These are phyloP conservation scores for Saturnispora gosingensis DNA, from an alignment of 805 yeast species.

Conservation along the genomic window DNA sequence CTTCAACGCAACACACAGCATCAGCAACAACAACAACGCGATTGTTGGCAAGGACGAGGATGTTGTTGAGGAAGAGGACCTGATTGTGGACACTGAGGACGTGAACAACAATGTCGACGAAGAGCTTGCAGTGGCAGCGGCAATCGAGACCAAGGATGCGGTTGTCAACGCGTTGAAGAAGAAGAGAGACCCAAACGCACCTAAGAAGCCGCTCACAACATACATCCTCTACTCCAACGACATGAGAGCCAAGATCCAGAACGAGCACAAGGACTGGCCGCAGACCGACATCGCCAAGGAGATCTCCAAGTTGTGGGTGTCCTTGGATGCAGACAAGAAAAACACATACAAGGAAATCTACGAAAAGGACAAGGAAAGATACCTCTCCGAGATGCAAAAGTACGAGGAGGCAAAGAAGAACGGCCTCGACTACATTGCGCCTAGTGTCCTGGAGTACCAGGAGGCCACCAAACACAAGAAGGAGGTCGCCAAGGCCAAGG, in stretches of 20 bases:
- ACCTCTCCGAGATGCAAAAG: constrained; percentile 24
- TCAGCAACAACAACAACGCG: constrained; percentile 21
- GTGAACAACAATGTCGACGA: background rate
- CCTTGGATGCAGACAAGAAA: constrained; percentile 59
- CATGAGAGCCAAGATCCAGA: constrained; percentile 60
- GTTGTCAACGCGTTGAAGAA: constrained; percentile 20
- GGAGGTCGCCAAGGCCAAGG: constrained; percentile 4
- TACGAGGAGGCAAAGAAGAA: constrained; percentile 24
- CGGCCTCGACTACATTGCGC: constrained; percentile 22
- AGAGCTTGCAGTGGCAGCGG: constrained; percentile 6
- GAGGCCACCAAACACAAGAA: constrained; percentile 5
- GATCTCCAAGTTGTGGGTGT: constrained; percentile 74
- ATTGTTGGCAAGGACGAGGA: background rate
- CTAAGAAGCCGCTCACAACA: constrained; percentile 87
- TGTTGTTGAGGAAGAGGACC: constrained; percentile 6
- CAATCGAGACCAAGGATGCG: background rate
- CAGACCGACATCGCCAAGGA: constrained; percentile 73
- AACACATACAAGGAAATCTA: constrained; percentile 59
- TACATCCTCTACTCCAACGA: constrained; percentile 72
- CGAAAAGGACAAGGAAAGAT: constrained; percentile 34
- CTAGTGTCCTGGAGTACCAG: constrained; percentile 12
- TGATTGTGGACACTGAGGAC: background rate
- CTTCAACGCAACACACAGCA: constrained; percentile 40
- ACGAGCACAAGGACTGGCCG: constrained; percentile 61
- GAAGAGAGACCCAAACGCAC: constrained; percentile 79